Percentiles rank a stretch among this genome's conserved stretches.
Conservation (phyloP, 306 rosid species). For the Inga leiocalycina region DNA sequence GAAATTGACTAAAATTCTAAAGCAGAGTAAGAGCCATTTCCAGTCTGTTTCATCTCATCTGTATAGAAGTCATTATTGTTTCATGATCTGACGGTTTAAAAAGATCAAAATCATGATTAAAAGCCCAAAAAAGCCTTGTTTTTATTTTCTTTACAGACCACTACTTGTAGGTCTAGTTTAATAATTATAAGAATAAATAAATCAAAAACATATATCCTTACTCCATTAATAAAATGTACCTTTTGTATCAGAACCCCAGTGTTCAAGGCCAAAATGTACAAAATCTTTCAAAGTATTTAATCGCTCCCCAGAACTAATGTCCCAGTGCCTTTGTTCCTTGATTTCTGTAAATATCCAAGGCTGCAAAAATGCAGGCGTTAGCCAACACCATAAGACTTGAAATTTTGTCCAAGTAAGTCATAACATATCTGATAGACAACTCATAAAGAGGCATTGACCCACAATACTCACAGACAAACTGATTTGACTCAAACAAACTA, state of each 20-base stretch:
- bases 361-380: constrained; percentile 51
- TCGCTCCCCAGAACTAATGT: constrained; percentile 89
- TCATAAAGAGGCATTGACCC: not conserved
- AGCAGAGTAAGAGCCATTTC: too few relatives aligned
- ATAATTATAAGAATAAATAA: not conserved
- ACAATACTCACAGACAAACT: constrained; percentile 21
- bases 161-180: not conserved
- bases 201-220: constrained; percentile 16
- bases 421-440: not conserved
- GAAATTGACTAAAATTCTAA: too few relatives aligned
- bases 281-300: constrained; percentile 74
- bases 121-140: not conserved
- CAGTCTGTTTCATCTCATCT: not conserved
- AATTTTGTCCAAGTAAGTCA: not conserved
- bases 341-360: constrained; percentile 97
- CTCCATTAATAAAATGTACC: constrained; percentile 45
- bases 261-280: constrained; percentile 83
- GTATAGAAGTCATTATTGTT: not conserved
- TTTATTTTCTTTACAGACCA: not conserved
- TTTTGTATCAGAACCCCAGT: constrained; percentile 97
- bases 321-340: constrained; percentile 97
- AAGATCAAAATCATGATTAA: not conserved
- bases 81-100: constrained; percentile 1
- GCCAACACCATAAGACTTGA: constrained; percentile 10
- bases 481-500: constrained; percentile 34